Conservation (phyloP, 2,329 filamentous ascomycete genomes). For the Rhynchosporium agropyri region DNA sequence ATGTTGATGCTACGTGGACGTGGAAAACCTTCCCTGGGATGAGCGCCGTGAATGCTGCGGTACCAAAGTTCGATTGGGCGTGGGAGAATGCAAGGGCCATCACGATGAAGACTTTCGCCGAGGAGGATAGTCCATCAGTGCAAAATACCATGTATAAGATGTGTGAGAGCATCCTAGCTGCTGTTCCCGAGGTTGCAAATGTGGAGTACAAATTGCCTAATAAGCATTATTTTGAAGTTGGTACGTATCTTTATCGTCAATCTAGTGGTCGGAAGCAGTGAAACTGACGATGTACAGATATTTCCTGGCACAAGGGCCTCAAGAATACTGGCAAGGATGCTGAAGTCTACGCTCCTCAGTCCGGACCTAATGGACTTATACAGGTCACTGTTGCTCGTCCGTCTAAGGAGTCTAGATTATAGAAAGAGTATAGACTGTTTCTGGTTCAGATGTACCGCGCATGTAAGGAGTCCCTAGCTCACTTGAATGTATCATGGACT, state of each 20-base stretch:
- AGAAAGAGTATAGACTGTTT: conserved; percentile 21
- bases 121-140: conserved; percentile 88
- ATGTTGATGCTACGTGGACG: conserved; percentile 83
- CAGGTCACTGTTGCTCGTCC: conserved; percentile 80
- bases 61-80: conserved; percentile 73
- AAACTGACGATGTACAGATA: conserved; percentile 56
- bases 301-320: conserved; percentile 94
- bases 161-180: conserved; percentile 81
- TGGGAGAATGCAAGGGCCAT: conserved; percentile 78
- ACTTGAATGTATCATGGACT: background rate
- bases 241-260: conserved; percentile 52
- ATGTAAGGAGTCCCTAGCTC: background rate
- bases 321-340: conserved; percentile 96
- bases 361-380: conserved; percentile 91
- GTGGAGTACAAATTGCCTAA: conserved; percentile 89
- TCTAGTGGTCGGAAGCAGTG: conserved; percentile 17
- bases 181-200: conserved; percentile 68
- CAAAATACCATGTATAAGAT: conserved; percentile 99
- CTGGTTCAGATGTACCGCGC: conserved; percentile 3
- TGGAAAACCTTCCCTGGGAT: conserved; percentile 75
- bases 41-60: conserved; percentile 65
- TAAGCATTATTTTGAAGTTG: conserved; percentile 98
- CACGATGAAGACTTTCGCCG: conserved; percentile 89
- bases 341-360: conserved; percentile 93
- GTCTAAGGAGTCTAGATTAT: conserved; percentile 35